phyloP scores from a whole-genome alignment of 768 basidiomycete genomes.

The Sporobolomyces pararoseus region DNA sequence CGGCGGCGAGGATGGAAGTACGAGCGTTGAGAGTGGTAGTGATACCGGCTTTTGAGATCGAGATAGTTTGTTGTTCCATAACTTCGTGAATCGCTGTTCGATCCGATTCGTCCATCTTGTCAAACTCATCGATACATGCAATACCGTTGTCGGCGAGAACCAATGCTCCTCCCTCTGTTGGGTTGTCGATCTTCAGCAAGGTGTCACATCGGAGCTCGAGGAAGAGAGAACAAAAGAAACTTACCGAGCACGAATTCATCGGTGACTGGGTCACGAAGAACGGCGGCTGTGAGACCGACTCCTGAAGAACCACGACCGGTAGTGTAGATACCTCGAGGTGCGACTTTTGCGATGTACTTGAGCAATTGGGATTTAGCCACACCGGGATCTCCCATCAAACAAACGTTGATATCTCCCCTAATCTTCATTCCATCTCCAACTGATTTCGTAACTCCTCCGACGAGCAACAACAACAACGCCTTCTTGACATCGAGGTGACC shows the following conservation, averaged over 20 bases:
- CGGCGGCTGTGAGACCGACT: slow-evolving; percentile 96
- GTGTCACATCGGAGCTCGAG: background rate
- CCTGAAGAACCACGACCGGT: slow-evolving; percentile 98
- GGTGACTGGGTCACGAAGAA: slow-evolving; percentile 98
- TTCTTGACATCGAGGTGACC: slow-evolving; percentile 98
- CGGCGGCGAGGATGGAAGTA: slow-evolving; percentile 94
- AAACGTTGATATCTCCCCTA: slow-evolving; percentile 93
- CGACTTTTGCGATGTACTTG: slow-evolving; percentile 98
- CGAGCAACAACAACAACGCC: slow-evolving; percentile 80
- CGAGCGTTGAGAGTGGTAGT: slow-evolving; percentile 96
- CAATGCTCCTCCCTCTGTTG: slow-evolving; percentile 95
- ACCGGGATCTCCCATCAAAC: slow-evolving; percentile 99
- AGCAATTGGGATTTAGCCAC: slow-evolving; percentile 95
- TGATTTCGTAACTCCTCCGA: slow-evolving; percentile 91
- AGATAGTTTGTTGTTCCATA: slow-evolving; percentile 99
- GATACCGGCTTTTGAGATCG: slow-evolving; percentile 98
- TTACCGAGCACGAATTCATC: slow-evolving; percentile 98
- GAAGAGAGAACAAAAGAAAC: slow-evolving; percentile 45
- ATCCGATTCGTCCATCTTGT: slow-evolving; percentile 99
- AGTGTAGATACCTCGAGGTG: slow-evolving; percentile 94
- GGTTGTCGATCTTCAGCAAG: background rate
- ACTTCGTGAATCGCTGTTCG: slow-evolving; percentile 99
- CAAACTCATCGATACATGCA: slow-evolving; percentile 99
- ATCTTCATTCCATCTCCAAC: slow-evolving; percentile 99
- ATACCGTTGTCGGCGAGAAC: slow-evolving; percentile 99